Evolutionary conservation across 257 asterid species (phyloP), one percentile per base, ranked within the genome.

Genomic region (Penstemon davidsonii): DNA sequence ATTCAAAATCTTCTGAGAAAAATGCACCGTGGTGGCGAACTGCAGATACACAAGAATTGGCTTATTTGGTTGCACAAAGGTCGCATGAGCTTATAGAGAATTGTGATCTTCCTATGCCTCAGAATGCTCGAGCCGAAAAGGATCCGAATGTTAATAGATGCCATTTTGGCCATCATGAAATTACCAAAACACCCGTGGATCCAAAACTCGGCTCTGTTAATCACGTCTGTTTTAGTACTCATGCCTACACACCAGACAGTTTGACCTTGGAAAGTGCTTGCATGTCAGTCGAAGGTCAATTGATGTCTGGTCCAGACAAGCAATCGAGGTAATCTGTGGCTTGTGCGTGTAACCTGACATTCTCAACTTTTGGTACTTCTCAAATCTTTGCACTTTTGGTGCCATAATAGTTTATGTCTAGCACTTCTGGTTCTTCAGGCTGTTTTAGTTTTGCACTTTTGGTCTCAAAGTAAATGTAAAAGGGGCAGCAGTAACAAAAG

Each of bases 51-150:
- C 88, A 87, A 74, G 98, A 92, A 67, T 69, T 92, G 83, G 92
- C 96, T 70, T 76, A 80, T 4, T 67, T 92, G 66, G 91, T 89
- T 67, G 80, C 96, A 2, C 80, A 71, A 72, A 79, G 87, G 49
- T 89, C 95, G 45, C 77, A 77, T 56, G 84, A 75, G 60, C 76
- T 64, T 75, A 61, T 92, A 13, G 92, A 88, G 79, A 92, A 86
- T 59, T 86, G 96, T 79, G 98, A 92, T 82, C 95, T 90, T 82
- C 97, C 96, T 60, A 76, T 66, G 67, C 95, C 96, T 75, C 92
- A 73, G 79, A 78, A 62, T 25, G 54, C 79, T 39, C 57, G 36
- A 68, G 70, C 68, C 55, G 77, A 85, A 80, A 82, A 79, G 75
- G 86, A 83, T 44, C 56, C 39, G 33, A 45, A 74, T 75, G 64